These are phyloP conservation scores for Collybia sordida DNA, from an alignment of 768 basidiomycete genomes.

Conservation along the genomic window DNA sequence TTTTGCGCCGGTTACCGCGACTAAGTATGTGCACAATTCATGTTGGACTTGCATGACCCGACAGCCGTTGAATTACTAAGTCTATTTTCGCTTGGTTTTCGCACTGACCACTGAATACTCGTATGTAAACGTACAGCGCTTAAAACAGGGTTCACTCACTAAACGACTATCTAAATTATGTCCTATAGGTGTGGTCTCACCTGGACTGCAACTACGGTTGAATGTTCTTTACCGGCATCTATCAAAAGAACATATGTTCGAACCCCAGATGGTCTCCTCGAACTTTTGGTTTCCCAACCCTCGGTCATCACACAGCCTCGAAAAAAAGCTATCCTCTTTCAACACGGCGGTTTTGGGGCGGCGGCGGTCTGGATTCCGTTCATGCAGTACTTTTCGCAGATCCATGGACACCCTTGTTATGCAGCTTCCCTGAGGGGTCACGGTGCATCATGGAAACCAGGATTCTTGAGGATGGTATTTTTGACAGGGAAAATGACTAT, in stretches of 20 bases:
- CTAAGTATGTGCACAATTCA: too few species aligned
- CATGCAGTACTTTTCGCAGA: conserved; percentile 11
- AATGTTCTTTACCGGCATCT: conserved; percentile 1
- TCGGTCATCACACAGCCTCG: not conserved
- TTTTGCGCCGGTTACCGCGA: too few species aligned
- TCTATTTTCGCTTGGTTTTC: too few species aligned
- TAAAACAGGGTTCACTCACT: too few species aligned
- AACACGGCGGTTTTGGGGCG: conserved; percentile 14
- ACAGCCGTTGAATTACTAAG: too few species aligned
- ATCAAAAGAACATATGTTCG: conserved; percentile 8
- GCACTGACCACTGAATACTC: too few species aligned
- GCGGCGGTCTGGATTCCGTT: conserved; percentile 13
- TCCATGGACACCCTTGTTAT: conserved; percentile 8
- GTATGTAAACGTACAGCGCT: too few species aligned
- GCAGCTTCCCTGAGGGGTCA: conserved; percentile 13
- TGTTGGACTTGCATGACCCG: too few species aligned
- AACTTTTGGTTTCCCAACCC: conserved; percentile 10
- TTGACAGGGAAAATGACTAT: conserved; percentile 3
- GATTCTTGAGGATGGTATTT: conserved; percentile 7
- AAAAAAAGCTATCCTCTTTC: conserved; percentile 11
- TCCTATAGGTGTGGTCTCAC: conserved; percentile 1
- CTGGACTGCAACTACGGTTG: conserved; percentile 1
- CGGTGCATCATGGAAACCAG: conserved; percentile 10
- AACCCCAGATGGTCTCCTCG: conserved; percentile 8
- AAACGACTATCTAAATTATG: too few species aligned